Evolutionary conservation across 2,329 filamentous ascomycete species (phyloP).

Genomic region (Aspergillus ochraceoroseus): DNA sequence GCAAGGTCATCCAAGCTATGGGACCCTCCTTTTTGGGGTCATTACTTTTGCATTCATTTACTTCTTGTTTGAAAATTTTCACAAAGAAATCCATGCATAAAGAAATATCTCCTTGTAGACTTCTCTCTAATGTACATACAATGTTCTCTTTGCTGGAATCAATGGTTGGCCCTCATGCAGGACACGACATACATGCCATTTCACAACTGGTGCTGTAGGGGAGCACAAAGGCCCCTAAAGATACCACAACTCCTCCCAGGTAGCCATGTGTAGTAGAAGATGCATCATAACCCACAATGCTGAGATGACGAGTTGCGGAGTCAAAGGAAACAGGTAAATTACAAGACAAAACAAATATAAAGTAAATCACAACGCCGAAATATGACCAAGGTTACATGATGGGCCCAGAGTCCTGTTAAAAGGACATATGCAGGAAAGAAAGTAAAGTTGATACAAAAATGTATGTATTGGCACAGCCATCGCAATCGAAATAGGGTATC

Average conservation of each 20-base stretch:
- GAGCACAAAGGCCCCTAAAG: conserved; percentile 1
- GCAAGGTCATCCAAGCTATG: too few relatives aligned
- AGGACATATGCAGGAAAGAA: conserved; percentile 1
- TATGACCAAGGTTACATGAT: conserved; percentile 5
- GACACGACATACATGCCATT: neutral
- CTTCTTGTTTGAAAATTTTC: too few relatives aligned
- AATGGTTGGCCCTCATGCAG: neutral
- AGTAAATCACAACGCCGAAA: conserved; percentile 12
- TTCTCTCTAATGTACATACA: conserved; percentile 5
- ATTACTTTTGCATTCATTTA: too few relatives aligned
- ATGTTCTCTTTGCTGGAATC: neutral
- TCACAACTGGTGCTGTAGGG: neutral
- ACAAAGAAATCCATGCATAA: too few relatives aligned
- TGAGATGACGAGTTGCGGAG: conserved; percentile 5
- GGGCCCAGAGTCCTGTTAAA: neutral
- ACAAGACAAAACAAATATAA: neutral
- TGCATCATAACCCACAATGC: conserved; percentile 11
- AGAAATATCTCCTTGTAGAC: too few relatives aligned
- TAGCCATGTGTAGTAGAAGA: conserved; percentile 6
- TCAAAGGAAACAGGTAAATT: neutral
- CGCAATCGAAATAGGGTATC: conserved; percentile 19
- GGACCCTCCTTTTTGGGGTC: too few relatives aligned
- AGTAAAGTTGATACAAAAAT: conserved; percentile 10
- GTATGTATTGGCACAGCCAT: conserved; percentile 7
- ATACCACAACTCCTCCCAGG: conserved; percentile 11